These are phyloP conservation scores for Imleria badia DNA, from an alignment of 768 basidiomycete genomes.

Conservation along the genomic window DNA sequence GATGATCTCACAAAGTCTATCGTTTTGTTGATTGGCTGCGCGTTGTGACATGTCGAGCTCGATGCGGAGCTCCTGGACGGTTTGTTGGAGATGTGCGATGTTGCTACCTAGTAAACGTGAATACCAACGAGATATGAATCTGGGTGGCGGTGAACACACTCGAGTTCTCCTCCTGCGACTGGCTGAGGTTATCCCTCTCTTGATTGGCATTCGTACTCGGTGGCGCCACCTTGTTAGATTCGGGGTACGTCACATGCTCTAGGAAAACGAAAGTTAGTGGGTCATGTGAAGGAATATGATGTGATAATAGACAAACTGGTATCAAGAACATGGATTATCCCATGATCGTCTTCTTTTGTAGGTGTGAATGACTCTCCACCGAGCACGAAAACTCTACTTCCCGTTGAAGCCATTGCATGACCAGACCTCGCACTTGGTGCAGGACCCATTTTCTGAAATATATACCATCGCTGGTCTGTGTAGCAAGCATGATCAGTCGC, in stretches of 20 bases:
- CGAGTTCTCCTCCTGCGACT: too few species aligned
- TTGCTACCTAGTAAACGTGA: too few species aligned
- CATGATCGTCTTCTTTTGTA: constrained; percentile 73
- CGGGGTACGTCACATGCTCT: constrained; percentile 96
- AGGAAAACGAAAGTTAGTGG: constrained; percentile 6
- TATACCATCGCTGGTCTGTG: constrained; percentile 96
- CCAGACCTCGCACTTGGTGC: constrained; percentile 90
- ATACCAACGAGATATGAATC: too few species aligned
- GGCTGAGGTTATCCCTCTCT: too few species aligned
- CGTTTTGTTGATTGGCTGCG: too few species aligned
- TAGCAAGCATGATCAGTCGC: constrained; percentile 10
- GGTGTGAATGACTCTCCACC: constrained; percentile 90
- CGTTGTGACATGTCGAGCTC: too few species aligned
- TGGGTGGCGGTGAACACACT: too few species aligned
- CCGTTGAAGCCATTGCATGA: constrained; percentile 96
- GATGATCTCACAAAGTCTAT: too few species aligned
- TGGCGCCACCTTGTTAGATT: constrained; percentile 47
- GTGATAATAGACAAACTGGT: constrained; percentile 66
- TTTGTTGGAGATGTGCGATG: too few species aligned
- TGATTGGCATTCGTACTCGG: too few species aligned
- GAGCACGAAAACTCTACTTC: constrained; percentile 85
- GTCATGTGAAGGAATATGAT: neutral
- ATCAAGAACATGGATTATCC: constrained; percentile 86
- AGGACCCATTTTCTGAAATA: constrained; percentile 99
- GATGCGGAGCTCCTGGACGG: too few species aligned